These are phyloP conservation scores for Venturia aucupariae DNA, from an alignment of 2,329 filamentous ascomycete genomes.

Conservation along the genomic window DNA sequence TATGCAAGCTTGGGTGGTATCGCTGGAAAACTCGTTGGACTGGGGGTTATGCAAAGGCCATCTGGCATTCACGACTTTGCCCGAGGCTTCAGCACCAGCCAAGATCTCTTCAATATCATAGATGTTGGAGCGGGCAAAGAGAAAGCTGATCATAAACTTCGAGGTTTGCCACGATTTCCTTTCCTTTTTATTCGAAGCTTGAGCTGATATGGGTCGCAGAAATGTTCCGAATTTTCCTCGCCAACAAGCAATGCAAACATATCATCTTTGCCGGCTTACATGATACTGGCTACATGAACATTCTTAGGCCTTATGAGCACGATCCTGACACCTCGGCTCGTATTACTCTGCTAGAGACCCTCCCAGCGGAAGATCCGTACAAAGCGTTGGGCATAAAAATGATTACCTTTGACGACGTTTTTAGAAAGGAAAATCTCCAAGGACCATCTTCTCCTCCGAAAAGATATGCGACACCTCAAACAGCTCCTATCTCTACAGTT, in stretches of 20 bases:
- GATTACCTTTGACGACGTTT: slow-evolving; percentile 32
- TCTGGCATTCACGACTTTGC: slow-evolving; percentile 34
- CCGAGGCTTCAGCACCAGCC: slow-evolving; percentile 35
- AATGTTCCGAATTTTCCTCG: slow-evolving; percentile 37
- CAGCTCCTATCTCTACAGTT: slow-evolving; percentile 3
- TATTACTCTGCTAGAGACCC: slow-evolving; percentile 38
- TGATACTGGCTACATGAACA: slow-evolving; percentile 38
- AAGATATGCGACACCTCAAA: slow-evolving; percentile 2
- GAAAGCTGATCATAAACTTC: slow-evolving; percentile 38
- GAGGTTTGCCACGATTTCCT: slow-evolving; percentile 22
- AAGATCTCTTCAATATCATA: slow-evolving; percentile 38
- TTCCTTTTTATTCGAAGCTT: not conserved
- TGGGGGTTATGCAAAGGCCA: slow-evolving; percentile 31
- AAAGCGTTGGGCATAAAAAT: slow-evolving; percentile 31
- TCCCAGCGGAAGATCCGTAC: slow-evolving; percentile 34
- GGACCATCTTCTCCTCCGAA: slow-evolving; percentile 18
- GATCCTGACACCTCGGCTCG: slow-evolving; percentile 28
- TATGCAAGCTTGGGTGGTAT: slow-evolving; percentile 40
- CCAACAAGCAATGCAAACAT: slow-evolving; percentile 37
- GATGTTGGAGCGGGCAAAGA: slow-evolving; percentile 40
- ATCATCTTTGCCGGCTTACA: slow-evolving; percentile 40
- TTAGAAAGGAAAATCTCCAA: slow-evolving; percentile 33
- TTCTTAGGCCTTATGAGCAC: slow-evolving; percentile 37
- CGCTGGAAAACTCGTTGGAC: slow-evolving; percentile 31
- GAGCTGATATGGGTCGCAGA: slow-evolving; percentile 21